Evolutionary conservation across 148 eudicot genomes (phyloP).

Genomic region (Fagopyrum esculentum): DNA sequence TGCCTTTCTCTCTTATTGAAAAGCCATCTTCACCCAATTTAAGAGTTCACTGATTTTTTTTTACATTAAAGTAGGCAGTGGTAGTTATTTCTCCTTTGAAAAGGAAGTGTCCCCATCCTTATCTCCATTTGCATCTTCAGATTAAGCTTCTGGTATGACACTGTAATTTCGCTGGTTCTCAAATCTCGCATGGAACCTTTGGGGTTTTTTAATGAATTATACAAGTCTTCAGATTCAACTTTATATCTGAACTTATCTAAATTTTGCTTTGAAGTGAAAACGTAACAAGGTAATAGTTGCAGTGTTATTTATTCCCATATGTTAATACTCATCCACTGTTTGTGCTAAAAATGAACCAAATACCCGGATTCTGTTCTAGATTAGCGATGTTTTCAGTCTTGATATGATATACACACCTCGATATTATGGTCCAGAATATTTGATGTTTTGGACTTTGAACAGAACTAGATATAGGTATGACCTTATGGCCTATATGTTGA

Average conservation of each 20-base stretch:
- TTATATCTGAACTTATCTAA: neutral
- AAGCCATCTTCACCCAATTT: too few species aligned
- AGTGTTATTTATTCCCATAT: neutral
- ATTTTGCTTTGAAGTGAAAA: constrained; percentile 3
- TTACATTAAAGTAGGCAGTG: too few species aligned
- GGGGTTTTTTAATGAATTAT: too few species aligned
- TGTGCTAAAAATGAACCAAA: neutral
- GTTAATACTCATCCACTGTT: neutral
- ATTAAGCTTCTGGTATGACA: too few species aligned
- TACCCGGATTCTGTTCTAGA: neutral
- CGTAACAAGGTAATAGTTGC: neutral
- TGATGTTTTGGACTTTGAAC: neutral
- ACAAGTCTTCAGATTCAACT: constrained; percentile 2
- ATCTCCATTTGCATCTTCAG: too few species aligned
- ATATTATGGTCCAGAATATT: neutral
- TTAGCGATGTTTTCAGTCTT: neutral
- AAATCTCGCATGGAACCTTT: too few species aligned
- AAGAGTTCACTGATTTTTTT: too few species aligned
- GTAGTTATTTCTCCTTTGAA: too few species aligned
- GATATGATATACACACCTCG: neutral
- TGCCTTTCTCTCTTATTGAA: too few species aligned
- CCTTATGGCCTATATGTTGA: neutral
- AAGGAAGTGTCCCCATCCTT: too few species aligned
- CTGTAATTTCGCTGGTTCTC: too few species aligned
- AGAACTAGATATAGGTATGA: neutral